Evolutionary conservation across 1,284 basidiomycete genomes (phyloP), one percentile per base, ranked within the genome.

Genomic region (Schizophyllum commune): DNA sequence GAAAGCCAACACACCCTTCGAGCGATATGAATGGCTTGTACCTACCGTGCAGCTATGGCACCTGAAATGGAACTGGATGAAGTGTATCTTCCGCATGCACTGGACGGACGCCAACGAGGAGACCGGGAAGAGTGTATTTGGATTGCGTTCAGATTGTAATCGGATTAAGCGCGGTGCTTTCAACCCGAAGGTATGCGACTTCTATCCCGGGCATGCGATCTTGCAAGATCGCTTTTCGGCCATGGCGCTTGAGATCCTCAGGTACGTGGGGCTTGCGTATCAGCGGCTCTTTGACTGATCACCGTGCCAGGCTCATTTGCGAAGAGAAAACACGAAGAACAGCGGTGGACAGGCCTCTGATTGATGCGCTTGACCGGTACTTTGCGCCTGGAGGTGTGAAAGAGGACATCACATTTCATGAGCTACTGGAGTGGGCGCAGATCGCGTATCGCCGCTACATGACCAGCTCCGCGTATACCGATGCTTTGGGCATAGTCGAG

Each of bases 141-240:
- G 60, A 15, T 33, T 63, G 0, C 62, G 57, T 13, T 57, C 61
- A 13, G 62, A 63, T 53, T 27, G 20, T 11, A 32, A 47, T 0
- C 1, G 39, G 0, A 0, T 63, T 0, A 52, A 59, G 15, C 64
- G 64, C 5, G 55, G 33, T 15, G 65, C 65, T 17, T 62, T 64
- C 22, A 66, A 66, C 39, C 62, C 57, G 17, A 34, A 39, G 4
- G 62, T 62, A 39, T 66, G 65, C 39, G 65, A 66, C 58, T 66
- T 66, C 52, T 66, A 66, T 53, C 62, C 62, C 0, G 61, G 60
- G 1, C 64, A 66, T 34, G 60, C 62, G 15, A 63, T 65, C 33
- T 19, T 66, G 5, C 60, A 62, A 32, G 65, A 66, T 47, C 57
- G 57, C 0, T 66, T 66, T 34, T 64, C 65, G 17, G 21, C 61